These are phyloP conservation scores for Geotrichum aggregatum DNA, from an alignment of 1,139 yeast genomes.

Conservation along the genomic window DNA sequence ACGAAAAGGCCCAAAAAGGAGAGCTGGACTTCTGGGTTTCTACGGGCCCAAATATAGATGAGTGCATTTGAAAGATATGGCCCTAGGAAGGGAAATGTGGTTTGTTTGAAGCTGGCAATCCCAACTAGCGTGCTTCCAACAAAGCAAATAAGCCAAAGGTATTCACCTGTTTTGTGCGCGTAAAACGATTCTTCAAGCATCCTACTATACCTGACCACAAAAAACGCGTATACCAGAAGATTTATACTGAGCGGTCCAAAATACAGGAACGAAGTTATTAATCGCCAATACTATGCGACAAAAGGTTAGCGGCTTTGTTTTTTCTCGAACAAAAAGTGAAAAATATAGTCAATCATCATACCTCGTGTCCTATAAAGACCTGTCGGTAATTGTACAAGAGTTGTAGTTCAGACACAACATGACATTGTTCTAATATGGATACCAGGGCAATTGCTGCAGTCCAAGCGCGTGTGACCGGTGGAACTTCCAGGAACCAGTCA, in stretches of 20 bases:
- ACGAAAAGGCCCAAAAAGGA: slow-evolving; percentile 42
- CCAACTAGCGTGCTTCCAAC: slow-evolving; percentile 11
- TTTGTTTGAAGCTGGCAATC: slow-evolving; percentile 24
- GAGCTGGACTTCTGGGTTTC: slow-evolving; percentile 42
- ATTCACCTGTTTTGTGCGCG: slow-evolving; percentile 12
- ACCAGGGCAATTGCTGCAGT: slow-evolving; percentile 33
- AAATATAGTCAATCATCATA: background rate
- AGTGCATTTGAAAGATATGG: slow-evolving; percentile 40
- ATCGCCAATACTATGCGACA: slow-evolving; percentile 41
- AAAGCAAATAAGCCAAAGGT: slow-evolving; percentile 14
- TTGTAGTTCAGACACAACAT: slow-evolving; percentile 31
- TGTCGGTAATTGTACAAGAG: slow-evolving; percentile 26
- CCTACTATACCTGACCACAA: slow-evolving; percentile 42
- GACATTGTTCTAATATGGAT: slow-evolving; percentile 37
- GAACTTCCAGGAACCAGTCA: slow-evolving; percentile 37
- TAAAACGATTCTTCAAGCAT: slow-evolving; percentile 42
- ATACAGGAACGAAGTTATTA: slow-evolving; percentile 44
- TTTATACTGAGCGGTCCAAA: slow-evolving; percentile 43
- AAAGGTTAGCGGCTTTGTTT: slow-evolving; percentile 5
- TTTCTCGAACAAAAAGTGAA: background rate
- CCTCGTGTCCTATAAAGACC: slow-evolving; percentile 33
- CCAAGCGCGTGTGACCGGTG: slow-evolving; percentile 35
- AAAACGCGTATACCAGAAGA: slow-evolving; percentile 39
- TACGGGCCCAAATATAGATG: slow-evolving; percentile 46
- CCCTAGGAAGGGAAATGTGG: slow-evolving; percentile 39